These are phyloP conservation scores for Galerina marginata DNA, from an alignment of 768 basidiomycete species.

Conservation along the genomic window DNA sequence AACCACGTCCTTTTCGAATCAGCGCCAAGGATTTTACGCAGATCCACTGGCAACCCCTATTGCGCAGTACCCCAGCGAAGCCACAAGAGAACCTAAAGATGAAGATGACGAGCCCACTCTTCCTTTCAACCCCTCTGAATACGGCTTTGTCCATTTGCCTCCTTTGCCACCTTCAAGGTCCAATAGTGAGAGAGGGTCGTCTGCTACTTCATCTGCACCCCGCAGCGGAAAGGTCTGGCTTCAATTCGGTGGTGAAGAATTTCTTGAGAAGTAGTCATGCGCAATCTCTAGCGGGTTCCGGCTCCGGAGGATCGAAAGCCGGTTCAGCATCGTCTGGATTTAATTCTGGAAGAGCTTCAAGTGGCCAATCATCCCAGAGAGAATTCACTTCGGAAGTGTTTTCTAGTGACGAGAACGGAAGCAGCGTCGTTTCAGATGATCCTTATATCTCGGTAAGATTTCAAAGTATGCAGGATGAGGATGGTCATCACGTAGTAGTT, in stretches of 20 bases:
- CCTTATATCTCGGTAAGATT: conserved; percentile 64
- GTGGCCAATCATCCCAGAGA: conserved; percentile 16
- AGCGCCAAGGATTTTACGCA: not conserved
- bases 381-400: conserved; percentile 11
- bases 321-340: conserved; percentile 3
- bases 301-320: not conserved
- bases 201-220: conserved; percentile 12
- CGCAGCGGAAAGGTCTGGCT: conserved; percentile 1
- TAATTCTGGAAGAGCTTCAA: conserved; percentile 11
- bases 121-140: conserved; percentile 46
- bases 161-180: conserved; percentile 31
- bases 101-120: conserved; percentile 17
- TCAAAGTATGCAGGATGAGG: conserved; percentile 62
- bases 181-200: conserved; percentile 22
- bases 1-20: not conserved
- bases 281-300: conserved; percentile 1
- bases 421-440: conserved; percentile 28
- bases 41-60: conserved; percentile 10
- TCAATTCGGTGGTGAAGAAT: conserved; percentile 2
- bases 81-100: not conserved
- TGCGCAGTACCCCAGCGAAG: conserved; percentile 10
- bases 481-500: conserved; percentile 73
- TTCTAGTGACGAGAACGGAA: conserved; percentile 12
- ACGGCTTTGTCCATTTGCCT: conserved; percentile 47
- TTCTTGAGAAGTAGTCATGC: not conserved